Evolutionary conservation across 179 eudicot genomes (phyloP).

Genomic region (Spergularia azorica): DNA sequence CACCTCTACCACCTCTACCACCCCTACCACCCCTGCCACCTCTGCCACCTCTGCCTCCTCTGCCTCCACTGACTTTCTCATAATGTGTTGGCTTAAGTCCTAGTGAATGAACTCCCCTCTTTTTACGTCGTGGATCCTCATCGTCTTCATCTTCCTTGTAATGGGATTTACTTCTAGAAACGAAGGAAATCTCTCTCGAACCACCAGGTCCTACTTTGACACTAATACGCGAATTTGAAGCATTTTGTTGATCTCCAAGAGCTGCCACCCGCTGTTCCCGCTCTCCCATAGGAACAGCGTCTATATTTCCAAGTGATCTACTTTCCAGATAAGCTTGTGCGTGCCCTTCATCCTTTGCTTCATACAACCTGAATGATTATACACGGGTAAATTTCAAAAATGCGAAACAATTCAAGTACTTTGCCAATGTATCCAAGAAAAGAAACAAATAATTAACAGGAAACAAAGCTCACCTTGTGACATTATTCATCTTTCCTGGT

Average conservation of each 20-base stretch:
- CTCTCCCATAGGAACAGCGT: slow-evolving; percentile 79
- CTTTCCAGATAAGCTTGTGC: slow-evolving; percentile 77
- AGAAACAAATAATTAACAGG: neutral
- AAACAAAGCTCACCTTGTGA: slow-evolving; percentile 48
- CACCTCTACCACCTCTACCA: slow-evolving; percentile 19
- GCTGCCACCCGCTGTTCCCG: slow-evolving; percentile 70
- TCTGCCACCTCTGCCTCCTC: slow-evolving; percentile 35
- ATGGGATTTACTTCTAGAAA: slow-evolving; percentile 58
- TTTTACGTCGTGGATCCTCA: slow-evolving; percentile 40
- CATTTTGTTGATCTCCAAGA: slow-evolving; percentile 30
- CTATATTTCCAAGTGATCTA: slow-evolving; percentile 71
- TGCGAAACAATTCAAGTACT: neutral
- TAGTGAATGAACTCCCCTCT: slow-evolving; percentile 78
- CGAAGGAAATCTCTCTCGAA: slow-evolving; percentile 81
- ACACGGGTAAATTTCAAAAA: neutral
- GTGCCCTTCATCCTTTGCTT: slow-evolving; percentile 89
- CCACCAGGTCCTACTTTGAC: slow-evolving; percentile 86
- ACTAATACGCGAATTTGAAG: slow-evolving; percentile 32
- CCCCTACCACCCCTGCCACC: slow-evolving; percentile 31
- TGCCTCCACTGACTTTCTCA: slow-evolving; percentile 53
- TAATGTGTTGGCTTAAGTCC: slow-evolving; percentile 59
- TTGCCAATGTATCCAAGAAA: neutral
- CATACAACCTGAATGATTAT: slow-evolving; percentile 57
- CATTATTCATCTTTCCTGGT: slow-evolving; percentile 34
- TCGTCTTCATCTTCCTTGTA: slow-evolving; percentile 79